Evolutionary conservation across 306 rosid species (phyloP), one percentile per base, ranked within the genome.

Genomic region (Prunus davidiana): DNA sequence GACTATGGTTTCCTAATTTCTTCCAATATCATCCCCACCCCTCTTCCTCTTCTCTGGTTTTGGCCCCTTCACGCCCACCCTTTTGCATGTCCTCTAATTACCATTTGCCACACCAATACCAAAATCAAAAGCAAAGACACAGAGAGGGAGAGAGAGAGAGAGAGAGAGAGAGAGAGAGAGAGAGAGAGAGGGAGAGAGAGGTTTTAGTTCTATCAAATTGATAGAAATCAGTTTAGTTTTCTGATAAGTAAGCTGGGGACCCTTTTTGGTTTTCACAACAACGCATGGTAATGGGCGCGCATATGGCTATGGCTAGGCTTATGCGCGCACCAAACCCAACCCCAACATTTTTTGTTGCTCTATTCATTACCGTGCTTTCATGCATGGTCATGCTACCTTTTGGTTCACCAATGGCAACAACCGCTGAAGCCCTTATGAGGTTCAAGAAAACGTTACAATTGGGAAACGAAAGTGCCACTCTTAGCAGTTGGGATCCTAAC

Each of bases 271-370:
- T 54, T 27, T 56, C 27, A 38, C 27, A 34, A 67, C 51, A 24
- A 57, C 49, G 27, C 46, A 67, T 60, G 89, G 79, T 74, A 73
- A 88, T 85, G 97, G 97, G 96, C 86, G 97, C 90, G 97, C 96
- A 89, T 96, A 79, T 72, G 78, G 82, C 80, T 96, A 79, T 69
- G 78, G 76, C 79, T 68, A 76, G 41, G 84, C 87, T 67, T 79
- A 87, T 81, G 96, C 96, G 98, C 97, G 97, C 92, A 87, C 97
- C 88, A 72, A 51, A 72, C 70, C 79, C 75, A 27, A 52, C 32
- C 71, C 81, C 73, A 30, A 46, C 25, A 28, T n/a, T 47, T 14
- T 18, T 66, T 24, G 7, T 65, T 27, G 5, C n/a, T 64, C 5
- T 61, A 32, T 18, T 78, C 43, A 65, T 84, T 28, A 10, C 69